Conservation (phyloP, 345 rosid genomes). For the Citrus unshiu region DNA sequence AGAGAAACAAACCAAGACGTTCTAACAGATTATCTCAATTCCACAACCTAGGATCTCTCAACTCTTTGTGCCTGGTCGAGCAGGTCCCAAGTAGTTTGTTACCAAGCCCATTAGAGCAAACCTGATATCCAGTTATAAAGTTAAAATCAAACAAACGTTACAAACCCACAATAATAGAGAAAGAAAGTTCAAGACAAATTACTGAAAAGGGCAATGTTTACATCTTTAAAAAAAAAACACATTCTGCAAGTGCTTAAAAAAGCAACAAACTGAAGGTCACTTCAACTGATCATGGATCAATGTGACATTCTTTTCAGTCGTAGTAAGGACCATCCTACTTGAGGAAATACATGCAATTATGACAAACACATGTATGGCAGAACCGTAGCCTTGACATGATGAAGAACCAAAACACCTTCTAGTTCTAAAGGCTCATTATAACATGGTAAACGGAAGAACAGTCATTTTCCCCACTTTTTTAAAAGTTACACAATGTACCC, state of each 20-base stretch:
- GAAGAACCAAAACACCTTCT: not conserved
- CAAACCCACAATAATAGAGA: not conserved
- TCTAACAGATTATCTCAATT: constrained; percentile 3
- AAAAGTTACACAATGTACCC: not conserved
- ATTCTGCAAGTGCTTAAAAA: not conserved
- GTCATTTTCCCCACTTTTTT: not conserved
- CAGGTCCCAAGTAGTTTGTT: constrained; percentile 82
- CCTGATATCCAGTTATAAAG: constrained; percentile 43
- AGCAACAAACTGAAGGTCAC: not conserved
- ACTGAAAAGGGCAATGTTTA: not conserved
- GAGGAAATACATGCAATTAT: not conserved
- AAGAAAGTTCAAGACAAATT: not conserved
- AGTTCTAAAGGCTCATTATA: not conserved
- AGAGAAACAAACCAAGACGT: not conserved
- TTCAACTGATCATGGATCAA: not conserved
- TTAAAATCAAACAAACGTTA: not conserved
- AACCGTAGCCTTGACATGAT: not conserved
- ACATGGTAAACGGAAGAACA: not conserved
- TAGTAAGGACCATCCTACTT: not conserved
- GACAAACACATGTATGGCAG: not conserved
- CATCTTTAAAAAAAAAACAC: not conserved
- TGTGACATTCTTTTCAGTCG: not conserved
- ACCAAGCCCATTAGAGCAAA: constrained; percentile 98
- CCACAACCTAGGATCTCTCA: constrained; percentile 13
- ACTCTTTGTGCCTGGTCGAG: constrained; percentile 61